Evolutionary conservation across 2,329 filamentous ascomycete species (phyloP), one percentile per base, ranked within the genome.

Genomic region (Neopestalotiopsis sp.): DNA sequence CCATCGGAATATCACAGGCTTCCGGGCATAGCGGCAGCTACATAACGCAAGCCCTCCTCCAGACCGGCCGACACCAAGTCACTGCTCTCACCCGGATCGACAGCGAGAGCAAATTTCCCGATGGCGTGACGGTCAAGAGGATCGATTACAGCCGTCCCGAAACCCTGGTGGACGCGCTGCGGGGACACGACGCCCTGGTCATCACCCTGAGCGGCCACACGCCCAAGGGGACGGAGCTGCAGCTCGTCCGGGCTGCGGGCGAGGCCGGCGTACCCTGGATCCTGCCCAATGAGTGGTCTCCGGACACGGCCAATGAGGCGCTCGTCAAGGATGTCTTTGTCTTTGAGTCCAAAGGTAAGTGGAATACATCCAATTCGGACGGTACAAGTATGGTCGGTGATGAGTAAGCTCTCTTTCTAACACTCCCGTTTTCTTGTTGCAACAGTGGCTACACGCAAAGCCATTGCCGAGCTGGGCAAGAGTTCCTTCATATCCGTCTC

Each of bases 161-260:
- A 0, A 81, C 83, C 0, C 74, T 91, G 6, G 79, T 87, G 0
- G 74, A 76, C 0, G 87, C 87, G 2, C 82, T 91, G 2, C 74
- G 79, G 34, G 87, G 81, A 68, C 87, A 90, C 69, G 83, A 91
- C n/a, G 84, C 84, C 42, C 79, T 91, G 3, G 80, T 90, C 71
- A 89, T 90, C 67, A 88, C 87, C 9, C 74, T 91, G 69, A 70
- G 81, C 10, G 74, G 78, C 0, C 71, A 62, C 0, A 86, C 85
- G 0, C 80, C 86, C 0, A 76, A 70, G 0, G 84, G 85, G 9
- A 82, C 82, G 1, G 83, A 88, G 56, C 74, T 73, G 66, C 86
- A 86, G 69, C 79, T 90, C 20, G 77, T 90, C 70, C 76, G 80
- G 5, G 89, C 89, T 0, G 89, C 89, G 0, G 85, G 83, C 4